Evolutionary conservation across 345 rosid species (phyloP).

Genomic region (Toxicodendron radicans): DNA sequence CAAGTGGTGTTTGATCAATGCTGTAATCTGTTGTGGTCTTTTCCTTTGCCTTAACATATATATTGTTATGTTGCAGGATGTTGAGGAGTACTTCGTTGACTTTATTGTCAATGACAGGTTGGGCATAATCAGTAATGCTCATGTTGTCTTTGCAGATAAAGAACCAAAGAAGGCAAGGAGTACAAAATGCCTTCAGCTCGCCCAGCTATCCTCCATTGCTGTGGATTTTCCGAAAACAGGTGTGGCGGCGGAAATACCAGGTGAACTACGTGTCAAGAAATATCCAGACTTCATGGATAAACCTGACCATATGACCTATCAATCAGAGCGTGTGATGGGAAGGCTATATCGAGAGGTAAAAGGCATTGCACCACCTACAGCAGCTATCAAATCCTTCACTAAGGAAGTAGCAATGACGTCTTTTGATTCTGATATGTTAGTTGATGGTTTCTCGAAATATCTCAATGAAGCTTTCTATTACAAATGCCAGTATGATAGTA

Average conservation of each 20-base stretch:
- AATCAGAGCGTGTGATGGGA: conserved; percentile 40
- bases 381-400: conserved; percentile 33
- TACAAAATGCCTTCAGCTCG: conserved; percentile 32
- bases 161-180: conserved; percentile 33
- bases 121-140: conserved; percentile 46
- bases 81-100: conserved; percentile 41
- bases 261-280: conserved; percentile 23
- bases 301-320: conserved; percentile 32
- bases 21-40: not conserved
- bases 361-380: conserved; percentile 29
- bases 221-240: conserved; percentile 53
- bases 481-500: conserved; percentile 39
- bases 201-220: conserved; percentile 36
- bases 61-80: conserved; percentile 30
- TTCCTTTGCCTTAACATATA: not conserved
- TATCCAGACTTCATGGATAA: conserved; percentile 55
- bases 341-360: conserved; percentile 48
- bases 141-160: conserved; percentile 39
- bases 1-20: no score
- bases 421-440: conserved; percentile 49
- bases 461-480: conserved; percentile 34
- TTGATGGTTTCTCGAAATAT: conserved; percentile 39
- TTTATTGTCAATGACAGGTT: conserved; percentile 44
- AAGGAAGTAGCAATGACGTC: conserved; percentile 31
- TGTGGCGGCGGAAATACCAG: conserved; percentile 40